Conservation (phyloP, 2,329 filamentous ascomycete species). For the Juglanconis sp. region DNA sequence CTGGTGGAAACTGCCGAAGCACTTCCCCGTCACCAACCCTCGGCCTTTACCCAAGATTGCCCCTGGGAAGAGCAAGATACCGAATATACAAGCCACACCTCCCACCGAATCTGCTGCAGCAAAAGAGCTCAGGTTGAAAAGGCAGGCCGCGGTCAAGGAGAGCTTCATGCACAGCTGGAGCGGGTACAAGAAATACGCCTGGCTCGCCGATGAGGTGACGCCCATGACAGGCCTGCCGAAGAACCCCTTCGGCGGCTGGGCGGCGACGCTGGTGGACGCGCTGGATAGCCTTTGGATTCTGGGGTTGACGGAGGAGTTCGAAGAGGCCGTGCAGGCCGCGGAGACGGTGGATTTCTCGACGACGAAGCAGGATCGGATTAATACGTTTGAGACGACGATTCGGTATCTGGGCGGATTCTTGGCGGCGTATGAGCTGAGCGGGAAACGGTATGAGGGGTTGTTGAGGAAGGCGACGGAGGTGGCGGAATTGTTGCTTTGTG, state of each 20-base stretch:
- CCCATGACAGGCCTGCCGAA: conserved; percentile 51
- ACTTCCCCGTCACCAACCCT: conserved; percentile 31
- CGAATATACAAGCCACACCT: conserved; percentile 56
- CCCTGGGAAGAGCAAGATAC: conserved; percentile 26
- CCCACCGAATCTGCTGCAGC: conserved; percentile 44
- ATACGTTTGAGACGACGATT: conserved; percentile 70
- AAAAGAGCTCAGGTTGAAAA: conserved; percentile 33
- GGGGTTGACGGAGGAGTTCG: conserved; percentile 63
- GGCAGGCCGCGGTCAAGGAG: conserved; percentile 43
- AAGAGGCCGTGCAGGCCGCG: conserved; percentile 57
- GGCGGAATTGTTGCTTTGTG: conserved; percentile 61
- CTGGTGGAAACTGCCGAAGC: conserved; percentile 33
- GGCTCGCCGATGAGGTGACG: conserved; percentile 61
- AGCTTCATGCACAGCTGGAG: conserved; percentile 55
- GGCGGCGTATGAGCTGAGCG: conserved; percentile 67
- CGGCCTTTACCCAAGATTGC: conserved; percentile 31
- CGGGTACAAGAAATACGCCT: conserved; percentile 60
- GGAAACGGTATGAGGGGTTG: conserved; percentile 47
- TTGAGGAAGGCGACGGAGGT: conserved; percentile 62
- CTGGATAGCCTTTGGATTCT: conserved; percentile 74
- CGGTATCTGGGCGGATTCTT: conserved; percentile 68
- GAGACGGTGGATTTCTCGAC: conserved; percentile 59
- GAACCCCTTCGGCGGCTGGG: conserved; percentile 65
- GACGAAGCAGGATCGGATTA: conserved; percentile 49
- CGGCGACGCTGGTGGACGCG: conserved; percentile 64